Base-by-base conservation (phyloP, 257 asterid genomes). In the Misopates orontium region DNA sequence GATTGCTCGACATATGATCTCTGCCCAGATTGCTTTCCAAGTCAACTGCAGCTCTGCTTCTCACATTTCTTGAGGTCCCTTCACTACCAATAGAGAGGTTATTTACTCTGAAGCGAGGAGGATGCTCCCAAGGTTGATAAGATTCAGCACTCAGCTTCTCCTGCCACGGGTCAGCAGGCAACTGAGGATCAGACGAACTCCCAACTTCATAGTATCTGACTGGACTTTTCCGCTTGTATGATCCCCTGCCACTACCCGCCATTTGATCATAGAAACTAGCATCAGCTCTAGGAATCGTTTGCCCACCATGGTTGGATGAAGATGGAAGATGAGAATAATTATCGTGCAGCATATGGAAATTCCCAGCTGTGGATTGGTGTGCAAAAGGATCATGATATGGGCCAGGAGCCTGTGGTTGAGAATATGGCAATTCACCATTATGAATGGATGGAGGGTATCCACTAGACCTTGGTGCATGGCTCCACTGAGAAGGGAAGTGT, bases 161-260 rank as follows among this genome's bases (percentile, higher is more conserved):
- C 81, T 70, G 77, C 85, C 91, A 77, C 9, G 79, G 59, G 31
- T 83, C 84, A 60, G 80, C 68, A 16, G 91, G 75, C 48, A 81
- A 75, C 51, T 77, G 77, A 62, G 73, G 77, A 77, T 74, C 77
- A 40, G 96, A 90, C 44, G 97, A 88, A 73, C 96, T 83, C 75
- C 87, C 96, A 56, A 68, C 80, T 58, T 88, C 91, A 40, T 71
- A 83, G 62, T 69, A 82, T 72, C 87, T 52, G 60, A 85, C 71
- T 39, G 84, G 89, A 80, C 85, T 77, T 81, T 88, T 91, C 16
- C 96, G 80, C 79, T 88, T 88, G 82, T 78, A 74, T 18, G 78
- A 79, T 53, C 95, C 92, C 77, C 92, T 79, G 60, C 79, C 60
- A 62, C 64, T 83, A 73, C 77, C 81, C 72, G 73, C 60, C 28